A percentile compares a stretch with the other conserved stretches of the same genome.
Evolutionary conservation across 2,329 filamentous ascomycete species (phyloP).

Genomic region (Colletotrichum tropicicola): DNA sequence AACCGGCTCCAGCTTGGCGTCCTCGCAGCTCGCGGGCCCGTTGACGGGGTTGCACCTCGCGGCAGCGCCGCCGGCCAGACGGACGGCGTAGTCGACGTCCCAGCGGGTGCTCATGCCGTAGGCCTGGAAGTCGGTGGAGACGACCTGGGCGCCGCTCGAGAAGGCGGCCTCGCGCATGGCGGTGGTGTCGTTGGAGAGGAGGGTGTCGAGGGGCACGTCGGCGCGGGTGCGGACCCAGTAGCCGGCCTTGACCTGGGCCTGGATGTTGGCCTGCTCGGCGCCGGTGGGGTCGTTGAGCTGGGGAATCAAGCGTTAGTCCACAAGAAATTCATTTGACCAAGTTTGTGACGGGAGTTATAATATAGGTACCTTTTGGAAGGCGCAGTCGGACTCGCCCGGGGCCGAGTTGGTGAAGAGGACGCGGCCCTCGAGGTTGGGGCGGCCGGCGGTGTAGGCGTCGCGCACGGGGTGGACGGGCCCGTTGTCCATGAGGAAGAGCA

Average conservation of each 20-base stretch:
- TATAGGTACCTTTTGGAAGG: conserved; percentile 51
- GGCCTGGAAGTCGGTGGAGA: conserved; percentile 57
- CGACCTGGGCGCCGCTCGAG: conserved; percentile 56
- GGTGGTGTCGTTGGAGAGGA: conserved; percentile 49
- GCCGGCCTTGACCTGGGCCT: conserved; percentile 51
- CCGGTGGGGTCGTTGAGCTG: conserved; percentile 53
- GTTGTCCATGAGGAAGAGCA: conserved; percentile 62
- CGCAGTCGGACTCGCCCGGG: conserved; percentile 53
- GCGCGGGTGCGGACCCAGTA: conserved; percentile 59
- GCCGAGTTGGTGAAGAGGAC: conserved; percentile 58
- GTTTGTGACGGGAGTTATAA: too few relatives aligned
- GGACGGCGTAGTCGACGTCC: conserved; percentile 55
- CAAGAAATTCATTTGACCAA: not conserved
- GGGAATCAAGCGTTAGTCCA: not conserved
- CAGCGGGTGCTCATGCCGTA: conserved; percentile 57
- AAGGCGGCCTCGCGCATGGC: conserved; percentile 51
- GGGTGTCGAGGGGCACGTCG: conserved; percentile 54
- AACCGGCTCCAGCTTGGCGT: conserved; percentile 32
- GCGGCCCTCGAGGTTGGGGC: conserved; percentile 49
- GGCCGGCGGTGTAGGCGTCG: conserved; percentile 45
- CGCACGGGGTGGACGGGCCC: conserved; percentile 48
- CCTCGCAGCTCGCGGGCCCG: conserved; percentile 30
- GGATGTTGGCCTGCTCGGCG: conserved; percentile 49
- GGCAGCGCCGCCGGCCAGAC: conserved; percentile 32
- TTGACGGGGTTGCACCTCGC: conserved; percentile 44